These are phyloP conservation scores for Misopates orontium DNA, from an alignment of 257 asterid species.

Conservation along the genomic window DNA sequence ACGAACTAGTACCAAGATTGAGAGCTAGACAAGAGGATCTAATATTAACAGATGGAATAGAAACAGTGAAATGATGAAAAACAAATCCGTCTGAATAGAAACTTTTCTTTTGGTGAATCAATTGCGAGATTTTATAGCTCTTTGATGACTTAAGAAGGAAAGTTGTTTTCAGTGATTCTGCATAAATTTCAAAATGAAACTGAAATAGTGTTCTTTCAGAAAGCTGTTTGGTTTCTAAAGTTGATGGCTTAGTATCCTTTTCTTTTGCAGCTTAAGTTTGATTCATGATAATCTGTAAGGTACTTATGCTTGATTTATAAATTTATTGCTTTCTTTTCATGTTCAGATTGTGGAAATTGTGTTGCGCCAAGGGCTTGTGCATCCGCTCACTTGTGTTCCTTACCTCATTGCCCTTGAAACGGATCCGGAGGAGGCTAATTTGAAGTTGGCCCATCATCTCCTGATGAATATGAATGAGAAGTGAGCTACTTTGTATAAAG, in stretches of 20 bases:
- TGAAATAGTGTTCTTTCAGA: no score
- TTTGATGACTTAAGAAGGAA: no score
- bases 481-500: conserved; percentile 41
- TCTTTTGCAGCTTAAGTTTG: background rate
- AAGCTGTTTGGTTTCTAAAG: conserved; percentile 14
- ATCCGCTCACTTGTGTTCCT: conserved; percentile 97
- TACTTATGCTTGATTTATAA: background rate
- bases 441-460: conserved; percentile 88
- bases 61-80: background rate
- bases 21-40: background rate
- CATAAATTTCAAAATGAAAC: no score
- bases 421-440: conserved; percentile 77
- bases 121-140: no score
- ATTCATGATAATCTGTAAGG: background rate
- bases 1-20: background rate
- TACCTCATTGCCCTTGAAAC: conserved; percentile 97
- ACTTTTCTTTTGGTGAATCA: no score
- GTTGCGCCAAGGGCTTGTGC: conserved; percentile 98
- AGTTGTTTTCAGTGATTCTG: no score
- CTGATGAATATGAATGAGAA: conserved; percentile 97
- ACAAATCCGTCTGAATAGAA: no score
- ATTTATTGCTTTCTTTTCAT: conserved; percentile 29
- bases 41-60: background rate
- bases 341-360: conserved; percentile 88
- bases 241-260: background rate